Percentiles rank a stretch among this genome's conserved stretches.
These are phyloP conservation scores for Capsella bursapastoris DNA, from an alignment of 345 rosid genomes.

Conservation along the genomic window DNA sequence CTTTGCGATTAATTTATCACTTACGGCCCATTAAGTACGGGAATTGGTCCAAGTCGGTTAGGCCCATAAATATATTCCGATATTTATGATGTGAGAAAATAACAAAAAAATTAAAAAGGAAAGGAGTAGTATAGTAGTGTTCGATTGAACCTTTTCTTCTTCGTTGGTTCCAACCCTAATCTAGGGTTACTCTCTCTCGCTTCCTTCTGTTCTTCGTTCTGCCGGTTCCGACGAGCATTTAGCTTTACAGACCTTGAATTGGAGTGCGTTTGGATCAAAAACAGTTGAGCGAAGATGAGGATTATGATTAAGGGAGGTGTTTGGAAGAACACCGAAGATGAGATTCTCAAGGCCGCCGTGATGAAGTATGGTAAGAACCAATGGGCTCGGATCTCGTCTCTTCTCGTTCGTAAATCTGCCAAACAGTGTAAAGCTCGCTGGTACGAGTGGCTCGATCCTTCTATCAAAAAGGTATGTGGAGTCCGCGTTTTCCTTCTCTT, in stretches of 20 bases:
- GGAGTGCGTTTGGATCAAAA: background rate
- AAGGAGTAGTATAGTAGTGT: background rate
- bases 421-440: slow-evolving; percentile 99
- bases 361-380: slow-evolving; percentile 99
- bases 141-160: slow-evolving; percentile 19
- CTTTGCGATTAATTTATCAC: background rate
- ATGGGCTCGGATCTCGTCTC: slow-evolving; percentile 98
- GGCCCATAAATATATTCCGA: slow-evolving; percentile 18
- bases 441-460: slow-evolving; percentile 99
- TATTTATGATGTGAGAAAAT: background rate
- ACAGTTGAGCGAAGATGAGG: slow-evolving; percentile 77
- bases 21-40: slow-evolving; percentile 24
- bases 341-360: slow-evolving; percentile 96
- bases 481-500: slow-evolving; percentile 2
- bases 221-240: slow-evolving; percentile 27
- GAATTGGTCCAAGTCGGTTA: background rate
- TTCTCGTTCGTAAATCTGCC: slow-evolving; percentile 97
- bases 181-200: slow-evolving; percentile 37
- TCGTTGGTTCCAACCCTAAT: slow-evolving; percentile 32
- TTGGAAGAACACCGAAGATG: slow-evolving; percentile 99
- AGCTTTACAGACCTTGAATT: slow-evolving; percentile 25
- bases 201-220: slow-evolving; percentile 21
- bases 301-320: slow-evolving; percentile 99
- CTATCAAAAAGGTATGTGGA: slow-evolving; percentile 79
- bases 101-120: background rate